phyloP scores from a whole-genome alignment of 2,329 filamentous ascomycete species.

The Trichoderma atrobrunneum region DNA sequence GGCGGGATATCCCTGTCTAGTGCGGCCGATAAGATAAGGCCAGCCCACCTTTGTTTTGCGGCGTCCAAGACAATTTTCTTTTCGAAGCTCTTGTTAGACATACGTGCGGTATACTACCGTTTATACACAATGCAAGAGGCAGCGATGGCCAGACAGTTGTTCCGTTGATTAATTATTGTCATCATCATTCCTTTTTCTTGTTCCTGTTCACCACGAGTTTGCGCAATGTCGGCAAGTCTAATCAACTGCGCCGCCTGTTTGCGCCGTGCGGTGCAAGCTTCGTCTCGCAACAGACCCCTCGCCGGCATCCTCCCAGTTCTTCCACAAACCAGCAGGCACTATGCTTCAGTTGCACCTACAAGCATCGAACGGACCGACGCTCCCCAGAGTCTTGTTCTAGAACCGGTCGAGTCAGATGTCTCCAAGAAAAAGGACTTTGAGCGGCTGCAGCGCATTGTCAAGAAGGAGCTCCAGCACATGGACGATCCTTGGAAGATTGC shows the following conservation, averaged over 20 bases:
- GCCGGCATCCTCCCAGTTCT: constrained; percentile 9
- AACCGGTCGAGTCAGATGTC: constrained; percentile 17
- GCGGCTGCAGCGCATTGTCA: constrained; percentile 39
- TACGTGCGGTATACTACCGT: neutral
- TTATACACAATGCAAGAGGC: neutral
- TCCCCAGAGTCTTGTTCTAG: constrained; percentile 24
- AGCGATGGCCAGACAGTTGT: too few relatives aligned
- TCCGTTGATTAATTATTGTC: neutral
- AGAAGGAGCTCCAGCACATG: constrained; percentile 60
- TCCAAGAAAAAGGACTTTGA: constrained; percentile 26
- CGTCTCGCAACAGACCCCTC: constrained; percentile 10
- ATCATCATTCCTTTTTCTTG: neutral
- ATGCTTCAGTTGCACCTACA: constrained; percentile 19
- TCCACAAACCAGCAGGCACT: constrained; percentile 19
- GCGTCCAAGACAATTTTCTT: neutral
- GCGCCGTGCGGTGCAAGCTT: constrained; percentile 26
- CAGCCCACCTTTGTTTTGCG: neutral
- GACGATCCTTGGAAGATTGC: constrained; percentile 72
- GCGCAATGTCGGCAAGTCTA: constrained; percentile 8
- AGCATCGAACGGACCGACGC: constrained; percentile 23
- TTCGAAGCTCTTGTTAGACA: too few relatives aligned
- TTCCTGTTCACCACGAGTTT: neutral
- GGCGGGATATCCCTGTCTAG: constrained; percentile 13
- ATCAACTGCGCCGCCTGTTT: constrained; percentile 24
- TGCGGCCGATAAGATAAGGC: constrained; percentile 14